phyloP scores from a whole-genome alignment of 768 basidiomycete genomes.

The Trametes punicea region DNA sequence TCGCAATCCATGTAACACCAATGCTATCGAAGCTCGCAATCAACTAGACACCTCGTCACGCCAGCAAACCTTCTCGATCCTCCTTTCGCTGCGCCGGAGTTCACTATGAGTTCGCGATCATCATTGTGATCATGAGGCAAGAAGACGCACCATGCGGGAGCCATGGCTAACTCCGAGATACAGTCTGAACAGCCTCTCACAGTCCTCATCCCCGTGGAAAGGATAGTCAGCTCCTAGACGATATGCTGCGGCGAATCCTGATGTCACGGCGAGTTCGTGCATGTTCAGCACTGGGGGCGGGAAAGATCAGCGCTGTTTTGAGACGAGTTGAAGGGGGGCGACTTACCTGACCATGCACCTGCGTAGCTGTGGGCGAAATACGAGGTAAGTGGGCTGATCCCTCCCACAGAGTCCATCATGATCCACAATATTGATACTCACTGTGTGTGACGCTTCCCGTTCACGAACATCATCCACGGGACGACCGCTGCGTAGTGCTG shows the following conservation, averaged over 20 bases:
- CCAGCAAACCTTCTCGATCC: constrained; percentile 24
- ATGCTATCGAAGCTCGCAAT: too few species aligned
- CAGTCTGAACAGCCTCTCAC: constrained; percentile 29
- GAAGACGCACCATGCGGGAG: constrained; percentile 23
- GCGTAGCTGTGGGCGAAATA: constrained; percentile 22
- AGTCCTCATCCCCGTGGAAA: constrained; percentile 31
- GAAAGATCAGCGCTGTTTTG: background rate
- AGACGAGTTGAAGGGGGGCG: background rate
- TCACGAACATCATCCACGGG: constrained; percentile 39
- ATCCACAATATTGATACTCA: constrained; percentile 14
- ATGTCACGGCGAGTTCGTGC: constrained; percentile 38
- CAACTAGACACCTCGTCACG: constrained; percentile 6
- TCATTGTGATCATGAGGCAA: background rate
- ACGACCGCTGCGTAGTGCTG: constrained; percentile 40
- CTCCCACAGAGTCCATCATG: background rate
- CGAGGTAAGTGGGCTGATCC: too few species aligned
- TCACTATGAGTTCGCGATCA: background rate
- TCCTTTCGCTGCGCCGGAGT: constrained; percentile 24
- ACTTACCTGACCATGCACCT: constrained; percentile 33
- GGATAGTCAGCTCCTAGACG: constrained; percentile 32
- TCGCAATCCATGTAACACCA: too few species aligned
- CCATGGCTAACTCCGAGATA: constrained; percentile 30
- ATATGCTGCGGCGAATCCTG: constrained; percentile 42
- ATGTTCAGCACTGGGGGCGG: constrained; percentile 30
- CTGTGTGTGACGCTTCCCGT: constrained; percentile 35